A percentile compares a stretch with the other conserved stretches of the same genome.
Conservation (phyloP, 1,284 basidiomycete species). For the Moesziomyces sp. region DNA sequence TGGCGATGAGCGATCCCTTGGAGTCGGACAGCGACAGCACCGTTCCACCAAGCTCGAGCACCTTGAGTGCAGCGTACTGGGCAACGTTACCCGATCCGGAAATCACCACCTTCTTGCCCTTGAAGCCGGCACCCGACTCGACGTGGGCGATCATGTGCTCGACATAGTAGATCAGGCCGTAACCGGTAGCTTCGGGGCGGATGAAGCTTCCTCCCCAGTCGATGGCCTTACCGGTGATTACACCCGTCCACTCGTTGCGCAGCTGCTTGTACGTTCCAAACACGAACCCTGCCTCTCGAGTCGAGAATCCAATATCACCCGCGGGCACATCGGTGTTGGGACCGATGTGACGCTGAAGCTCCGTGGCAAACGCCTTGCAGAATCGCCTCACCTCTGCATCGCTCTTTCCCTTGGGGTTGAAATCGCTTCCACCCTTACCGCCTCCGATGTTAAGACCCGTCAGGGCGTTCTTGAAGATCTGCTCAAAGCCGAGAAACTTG, state of each 20-base stretch:
- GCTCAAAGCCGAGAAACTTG: constrained; percentile 86
- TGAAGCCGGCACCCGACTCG: constrained; percentile 69
- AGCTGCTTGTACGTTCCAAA: constrained; percentile 75
- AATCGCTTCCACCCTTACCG: constrained; percentile 74
- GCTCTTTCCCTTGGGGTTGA: constrained; percentile 84
- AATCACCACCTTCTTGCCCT: constrained; percentile 76
- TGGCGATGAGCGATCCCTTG: constrained; percentile 77
- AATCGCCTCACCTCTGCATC: constrained; percentile 81
- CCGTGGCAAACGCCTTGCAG: constrained; percentile 69
- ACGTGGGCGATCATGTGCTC: constrained; percentile 73
- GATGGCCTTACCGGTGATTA: constrained; percentile 81
- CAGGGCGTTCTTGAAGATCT: constrained; percentile 85
- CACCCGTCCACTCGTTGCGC: constrained; percentile 79
- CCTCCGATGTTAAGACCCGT: constrained; percentile 83
- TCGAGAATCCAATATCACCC: constrained; percentile 78
- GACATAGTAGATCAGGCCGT: constrained; percentile 83
- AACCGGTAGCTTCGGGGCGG: constrained; percentile 71
- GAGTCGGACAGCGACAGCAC: constrained; percentile 84
- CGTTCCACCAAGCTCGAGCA: constrained; percentile 80
- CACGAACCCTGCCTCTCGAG: constrained; percentile 66
- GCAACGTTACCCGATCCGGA: constrained; percentile 78
- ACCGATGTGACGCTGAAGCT: constrained; percentile 63
- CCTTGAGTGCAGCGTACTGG: constrained; percentile 82
- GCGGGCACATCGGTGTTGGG: constrained; percentile 82
- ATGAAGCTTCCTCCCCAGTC: constrained; percentile 73